A percentile compares a stretch with the other conserved stretches of the same genome.
Evolutionary conservation across 805 yeast species (phyloP).

Genomic region (Suhomyces sp.): DNA sequence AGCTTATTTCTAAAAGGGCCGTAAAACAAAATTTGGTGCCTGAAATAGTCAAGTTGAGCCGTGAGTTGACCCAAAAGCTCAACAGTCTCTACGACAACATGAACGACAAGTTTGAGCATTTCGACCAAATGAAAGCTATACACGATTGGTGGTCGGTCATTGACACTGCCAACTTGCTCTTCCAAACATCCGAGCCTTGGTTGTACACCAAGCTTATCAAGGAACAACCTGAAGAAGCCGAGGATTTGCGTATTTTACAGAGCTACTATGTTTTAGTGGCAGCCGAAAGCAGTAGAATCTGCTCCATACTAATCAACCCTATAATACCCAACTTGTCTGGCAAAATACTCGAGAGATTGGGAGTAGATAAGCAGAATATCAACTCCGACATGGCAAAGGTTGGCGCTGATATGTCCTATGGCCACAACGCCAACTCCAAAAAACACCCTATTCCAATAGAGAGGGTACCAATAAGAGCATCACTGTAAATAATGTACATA

Average conservation of each 20-base stretch:
- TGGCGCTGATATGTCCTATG: slow-evolving; percentile 64
- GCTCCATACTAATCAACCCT: slow-evolving; percentile 66
- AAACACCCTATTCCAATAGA: slow-evolving; percentile 50
- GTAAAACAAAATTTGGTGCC: slow-evolving; percentile 11
- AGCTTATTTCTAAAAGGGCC: slow-evolving; percentile 13
- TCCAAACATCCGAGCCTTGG: slow-evolving; percentile 83
- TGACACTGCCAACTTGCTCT: slow-evolving; percentile 59
- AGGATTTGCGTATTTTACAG: slow-evolving; percentile 17
- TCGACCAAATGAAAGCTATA: slow-evolving; percentile 56
- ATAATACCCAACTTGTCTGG: slow-evolving; percentile 66
- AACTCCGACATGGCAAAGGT: slow-evolving; percentile 42
- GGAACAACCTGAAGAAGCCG: slow-evolving; percentile 14
- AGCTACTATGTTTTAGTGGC: slow-evolving; percentile 61
- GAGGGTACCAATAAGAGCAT: slow-evolving; percentile 18
- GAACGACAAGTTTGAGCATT: slow-evolving; percentile 41
- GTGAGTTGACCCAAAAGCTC: slow-evolving; percentile 28
- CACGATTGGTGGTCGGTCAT: slow-evolving; percentile 57
- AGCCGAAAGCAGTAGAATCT: slow-evolving; percentile 67
- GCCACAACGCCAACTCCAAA: slow-evolving; percentile 48
- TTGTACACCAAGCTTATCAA: slow-evolving; percentile 30
- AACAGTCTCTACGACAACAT: slow-evolving; percentile 37
- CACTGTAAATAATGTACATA: background rate
- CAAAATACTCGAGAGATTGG: slow-evolving; percentile 58
- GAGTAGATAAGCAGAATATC: slow-evolving; percentile 47
- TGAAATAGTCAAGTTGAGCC: slow-evolving; percentile 13